phyloP scores from a whole-genome alignment of 352 stramenopile species.

The Globisporangium nodosum region DNA sequence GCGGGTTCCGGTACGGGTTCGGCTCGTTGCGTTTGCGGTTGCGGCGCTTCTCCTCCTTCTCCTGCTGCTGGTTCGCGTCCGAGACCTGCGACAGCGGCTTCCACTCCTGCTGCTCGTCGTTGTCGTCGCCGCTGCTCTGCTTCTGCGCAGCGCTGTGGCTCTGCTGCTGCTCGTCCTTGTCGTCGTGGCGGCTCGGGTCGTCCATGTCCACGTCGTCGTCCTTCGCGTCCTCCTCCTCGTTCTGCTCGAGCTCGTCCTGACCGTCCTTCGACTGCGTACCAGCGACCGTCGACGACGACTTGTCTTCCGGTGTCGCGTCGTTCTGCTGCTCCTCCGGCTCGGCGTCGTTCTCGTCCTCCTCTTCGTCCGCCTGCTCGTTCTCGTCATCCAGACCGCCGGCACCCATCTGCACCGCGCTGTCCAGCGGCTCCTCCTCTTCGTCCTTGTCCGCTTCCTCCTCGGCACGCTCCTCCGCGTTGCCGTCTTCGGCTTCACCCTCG shows the following conservation, averaged over 20 bases:
- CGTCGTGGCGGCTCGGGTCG: conserved; percentile 15
- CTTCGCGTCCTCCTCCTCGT: conserved; percentile 25
- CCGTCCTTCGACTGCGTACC: conserved; percentile 83
- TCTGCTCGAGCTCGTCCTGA: conserved; percentile 62
- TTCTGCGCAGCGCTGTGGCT: conserved; percentile 48
- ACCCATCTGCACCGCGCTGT: conserved; percentile 62
- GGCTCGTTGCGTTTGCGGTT: conserved; percentile 74
- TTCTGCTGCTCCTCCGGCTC: conserved; percentile 48
- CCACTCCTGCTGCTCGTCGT: conserved; percentile 56
- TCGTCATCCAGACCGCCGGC: conserved; percentile 75
- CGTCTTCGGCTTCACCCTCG: conserved; percentile 24
- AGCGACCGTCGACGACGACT: conserved; percentile 50
- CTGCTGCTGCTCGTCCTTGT: conserved; percentile 46
- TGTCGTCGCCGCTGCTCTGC: conserved; percentile 41
- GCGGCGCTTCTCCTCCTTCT: conserved; percentile 67
- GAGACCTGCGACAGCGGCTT: conserved; percentile 45
- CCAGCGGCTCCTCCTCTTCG: conserved; percentile 61
- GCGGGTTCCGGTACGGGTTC: conserved; percentile 94
- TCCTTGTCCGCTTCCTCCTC: conserved; percentile 59
- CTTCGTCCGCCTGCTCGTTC: conserved; percentile 53
- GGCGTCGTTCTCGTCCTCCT: conserved; percentile 59
- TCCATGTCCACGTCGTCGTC: conserved; percentile 28
- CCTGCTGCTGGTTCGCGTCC: conserved; percentile 27
- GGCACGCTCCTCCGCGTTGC: conserved; percentile 27
- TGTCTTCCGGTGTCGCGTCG: conserved; percentile 24